A percentile compares a stretch with the other conserved stretches of the same genome.
These are phyloP conservation scores for Castanea crenata DNA, from an alignment of 306 rosid species.

Conservation along the genomic window DNA sequence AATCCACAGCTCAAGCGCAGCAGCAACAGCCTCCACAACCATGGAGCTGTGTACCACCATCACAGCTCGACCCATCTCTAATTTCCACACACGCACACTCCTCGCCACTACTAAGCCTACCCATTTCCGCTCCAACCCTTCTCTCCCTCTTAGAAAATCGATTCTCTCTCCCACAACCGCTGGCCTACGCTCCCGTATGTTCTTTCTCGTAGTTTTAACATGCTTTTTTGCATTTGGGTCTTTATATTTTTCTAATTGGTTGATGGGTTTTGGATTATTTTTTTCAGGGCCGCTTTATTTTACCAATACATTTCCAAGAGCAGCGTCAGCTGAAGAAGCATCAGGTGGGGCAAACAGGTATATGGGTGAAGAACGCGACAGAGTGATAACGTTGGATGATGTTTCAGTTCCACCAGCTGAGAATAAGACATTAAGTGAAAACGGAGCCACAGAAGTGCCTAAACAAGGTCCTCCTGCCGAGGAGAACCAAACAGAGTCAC, in stretches of 20 bases:
- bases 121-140: conserved; percentile 7
- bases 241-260: not conserved
- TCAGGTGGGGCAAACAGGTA: conserved; percentile 23
- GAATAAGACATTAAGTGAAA: conserved; percentile 12
- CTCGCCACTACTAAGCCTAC: conserved; percentile 1
- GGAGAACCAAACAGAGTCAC: conserved; percentile 35
- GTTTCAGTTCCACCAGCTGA: conserved; percentile 14
- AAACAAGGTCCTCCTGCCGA: conserved; percentile 33
- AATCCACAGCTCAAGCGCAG: too few species aligned
- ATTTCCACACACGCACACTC: not conserved
- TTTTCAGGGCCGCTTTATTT: conserved; percentile 22
- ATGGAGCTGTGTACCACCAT: conserved; percentile 26
- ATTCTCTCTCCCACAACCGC: not conserved
- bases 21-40: not conserved
- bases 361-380: conserved; percentile 18
- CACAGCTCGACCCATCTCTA: conserved; percentile 22
- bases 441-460: conserved; percentile 21
- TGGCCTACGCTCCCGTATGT: conserved; percentile 32
- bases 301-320: conserved; percentile 5
- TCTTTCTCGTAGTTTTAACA: not conserved
- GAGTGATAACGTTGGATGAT: conserved; percentile 20
- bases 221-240: too few species aligned
- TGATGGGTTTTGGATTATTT: not conserved
- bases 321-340: conserved; percentile 31
- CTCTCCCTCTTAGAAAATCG: not conserved